Base-by-base conservation (phyloP, 2,329 filamentous ascomycete genomes). In the Tolypocladium sp. region DNA sequence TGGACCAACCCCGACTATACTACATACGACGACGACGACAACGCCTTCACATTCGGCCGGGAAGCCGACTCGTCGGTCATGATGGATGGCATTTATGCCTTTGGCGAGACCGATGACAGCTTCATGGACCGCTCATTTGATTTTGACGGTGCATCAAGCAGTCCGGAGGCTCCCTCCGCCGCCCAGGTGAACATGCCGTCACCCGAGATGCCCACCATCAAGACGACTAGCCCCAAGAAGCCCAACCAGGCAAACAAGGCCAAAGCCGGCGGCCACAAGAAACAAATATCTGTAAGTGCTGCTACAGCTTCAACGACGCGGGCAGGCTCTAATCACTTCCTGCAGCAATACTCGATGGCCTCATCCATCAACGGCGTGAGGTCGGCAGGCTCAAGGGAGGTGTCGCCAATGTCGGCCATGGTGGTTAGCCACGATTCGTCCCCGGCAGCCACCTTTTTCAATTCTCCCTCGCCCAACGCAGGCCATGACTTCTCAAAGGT, bases 131-230 rank as follows among this genome's bases (percentile, higher is more conserved):
- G 74, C 53, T 73, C 77, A 55, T 83, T 85, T 64, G 80, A 84
- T 63, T 86, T 87, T 66, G 79, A 81, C 20, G 83, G 82, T 64
- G 79, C 80, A 10, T 79, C 82, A 2, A 84, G 79, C 64, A 87
- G 82, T 61, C 82, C 84, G 7, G 78, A 76, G 59, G 74, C 72
- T 10, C 55, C 66, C 17, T 66, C 62, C 40, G 63, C 59, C 13
- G 61, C 60, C 17, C 68, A 62, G 41, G 57, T 62, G 12, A 68
- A 74, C 58, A 75, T 79, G 63, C 72, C 75, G 10, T 80, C 77
- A 8, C 73, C 74, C n/a, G 68, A 66, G 54, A 79, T 77, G 73
- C 71, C 74, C 38, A 73, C 67, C 35, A 72, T 74, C 61, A 74
- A 76, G 61, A 68, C 72, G 2, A 69, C 73, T 56, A 70, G 65